Evolutionary conservation across 768 basidiomycete genomes (phyloP), one percentile per base, ranked within the genome.

Genomic region (Erythrobasidium yunnanense): DNA sequence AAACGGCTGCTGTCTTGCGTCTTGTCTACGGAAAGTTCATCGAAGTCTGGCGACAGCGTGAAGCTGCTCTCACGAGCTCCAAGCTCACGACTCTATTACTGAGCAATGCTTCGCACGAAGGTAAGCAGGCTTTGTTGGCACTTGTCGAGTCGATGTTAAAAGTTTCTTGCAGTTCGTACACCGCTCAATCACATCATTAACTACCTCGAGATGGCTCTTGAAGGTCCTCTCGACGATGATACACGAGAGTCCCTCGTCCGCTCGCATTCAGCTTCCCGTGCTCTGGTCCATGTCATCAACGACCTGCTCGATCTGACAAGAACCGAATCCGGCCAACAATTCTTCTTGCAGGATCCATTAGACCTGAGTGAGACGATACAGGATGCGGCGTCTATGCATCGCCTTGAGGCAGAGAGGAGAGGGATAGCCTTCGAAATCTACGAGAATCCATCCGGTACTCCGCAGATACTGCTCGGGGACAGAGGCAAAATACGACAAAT

Each of bases 111-210:
- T 85, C 83, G 68, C 87, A 90, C 72, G 88, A 89, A 80, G 85
- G 86, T 83, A 70, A 53, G 71, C 70, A 67, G 13, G 55, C 67
- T 52, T 60, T 51, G 20, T 23, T 13, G n/a, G 29, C 20, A 8
- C 32, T 35, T 20, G 7, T 23, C 20, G 1, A n/a, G 20, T 5
- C 22, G 29, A 22, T 15, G n/a, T 0, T 32, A 17, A 22, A 22
- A 7, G 20, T 18, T 49, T n/a, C 7, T 56, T 45, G 0, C 65
- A 85, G 86, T 87, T 3, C 83, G 86, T 25, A 87, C 86, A 2
- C 85, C 87, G 5, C 72, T 87, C 62, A 87, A 88, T 71, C 86
- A 88, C 71, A 88, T 89, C 70, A 88, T 90, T 75, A 88, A 88
- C 72, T 89, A 87, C 70, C 80, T 89, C 52, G 87, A 90, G 74